Base-by-base conservation (phyloP, 176 grass and related monocot genomes). In the Phoenix roebelenii region DNA sequence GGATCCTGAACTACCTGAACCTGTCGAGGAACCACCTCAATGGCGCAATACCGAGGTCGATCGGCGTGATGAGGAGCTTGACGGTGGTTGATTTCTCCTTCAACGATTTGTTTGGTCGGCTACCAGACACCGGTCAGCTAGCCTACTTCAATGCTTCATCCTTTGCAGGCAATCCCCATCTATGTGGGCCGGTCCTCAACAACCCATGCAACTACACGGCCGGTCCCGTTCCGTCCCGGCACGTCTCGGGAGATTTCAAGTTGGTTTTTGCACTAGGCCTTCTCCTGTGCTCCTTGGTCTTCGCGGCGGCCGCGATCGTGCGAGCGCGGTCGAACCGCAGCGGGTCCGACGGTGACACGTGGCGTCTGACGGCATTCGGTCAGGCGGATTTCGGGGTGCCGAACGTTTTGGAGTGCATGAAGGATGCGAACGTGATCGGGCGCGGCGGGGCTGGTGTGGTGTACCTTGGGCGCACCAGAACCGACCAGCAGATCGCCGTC, bases 321-420 rank as follows among this genome's bases (percentile, higher is more conserved):
- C 83, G 84, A 15, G 92, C 86, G 0, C 23, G 92, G 4, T 76
- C 88, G 1, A 85, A 66, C 72, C 77, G 64, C 10, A 4, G 23
- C 5, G 53, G 35, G 7, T 4, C 79, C 19, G 60, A 61, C 5
- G 58, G 66, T 24, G 51, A 32, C 5, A 28, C n/a, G 26, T 98
- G 94, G 94, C 82, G 74, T 49, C 79, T 98, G 55, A 83, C 85
- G 28, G 76, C 94, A 52, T 98, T 98, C 69, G 88, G 78, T 51
- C 92, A 89, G 57, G 85, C 85, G 70, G 85, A 93, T 39, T 98
- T 98, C 74, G 94, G 85, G 24, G 61, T 93, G 16, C 58, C 73
- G 24, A 84, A 92, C 39, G 88, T 98, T 69, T 76, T 93, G 23
- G 94, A 98, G 77, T 79, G 82, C 79, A 93, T 93, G 94, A 98